A percentile compares a stretch with the other conserved stretches of the same genome.
Conservation (phyloP, 306 rosid species). For the barrel medic (Medicago truncatula) region MtrunA17r5.0-ANR NC_053046.1:33712501-33713000, state of each 20-base stretch:
- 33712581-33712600: no score
- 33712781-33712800: not conserved
- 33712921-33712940: not conserved
- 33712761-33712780: not conserved
- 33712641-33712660: no score
- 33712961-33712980: not conserved
- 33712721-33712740: not conserved
- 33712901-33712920: not conserved
- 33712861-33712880: not conserved
- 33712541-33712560: no score
- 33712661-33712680: no score
- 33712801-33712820: not conserved
- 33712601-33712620: no score
- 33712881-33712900: not conserved
- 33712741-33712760: not conserved
- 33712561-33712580: no score
- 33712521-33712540: no score
- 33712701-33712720: not conserved
- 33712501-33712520: no score
- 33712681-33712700: no score
- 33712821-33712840: not conserved
- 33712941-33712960: not conserved
- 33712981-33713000: not conserved
- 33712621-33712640: no score
- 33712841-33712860: not conserved